A percentile compares a stretch with the other conserved stretches of the same genome.
Evolutionary conservation across 768 basidiomycete species (phyloP).

Genomic region (Panaeolus papilionaceus): DNA sequence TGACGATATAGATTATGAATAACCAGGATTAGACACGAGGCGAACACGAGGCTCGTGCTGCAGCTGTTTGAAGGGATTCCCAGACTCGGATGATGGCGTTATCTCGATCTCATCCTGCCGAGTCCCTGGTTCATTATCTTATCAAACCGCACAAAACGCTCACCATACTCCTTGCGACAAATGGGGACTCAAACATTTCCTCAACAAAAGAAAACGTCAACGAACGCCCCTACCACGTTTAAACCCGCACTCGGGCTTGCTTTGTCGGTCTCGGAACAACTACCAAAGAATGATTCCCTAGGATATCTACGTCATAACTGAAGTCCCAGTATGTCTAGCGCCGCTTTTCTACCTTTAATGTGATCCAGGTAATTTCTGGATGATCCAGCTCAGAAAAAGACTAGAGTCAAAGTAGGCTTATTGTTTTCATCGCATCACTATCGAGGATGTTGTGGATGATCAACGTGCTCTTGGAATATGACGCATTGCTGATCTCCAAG

Average conservation of each 20-base stretch:
- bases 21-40: background rate
- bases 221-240: slow-evolving; percentile 1
- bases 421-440: background rate
- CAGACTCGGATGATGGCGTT: background rate
- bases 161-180: background rate
- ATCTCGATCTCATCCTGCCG: background rate
- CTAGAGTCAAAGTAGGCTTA: background rate
- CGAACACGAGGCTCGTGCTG: slow-evolving; percentile 4
- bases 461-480: background rate
- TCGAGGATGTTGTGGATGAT: background rate
- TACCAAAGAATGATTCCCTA: background rate
- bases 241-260: slow-evolving; percentile 3
- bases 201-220: slow-evolving; percentile 5
- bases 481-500: background rate
- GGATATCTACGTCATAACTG: background rate
- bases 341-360: background rate
- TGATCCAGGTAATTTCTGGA: background rate
- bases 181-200: slow-evolving; percentile 5
- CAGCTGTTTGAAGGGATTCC: background rate
- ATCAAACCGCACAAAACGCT: background rate
- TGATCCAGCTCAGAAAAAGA: background rate
- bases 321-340: background rate
- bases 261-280: slow-evolving; percentile 6
- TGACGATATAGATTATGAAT: slow-evolving; percentile 2
- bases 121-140: background rate